Percentiles rank a stretch among this genome's conserved stretches.
phyloP scores from a whole-genome alignment of 2,329 filamentous ascomycete species.

The Trichoderma koningiopsis region DNA sequence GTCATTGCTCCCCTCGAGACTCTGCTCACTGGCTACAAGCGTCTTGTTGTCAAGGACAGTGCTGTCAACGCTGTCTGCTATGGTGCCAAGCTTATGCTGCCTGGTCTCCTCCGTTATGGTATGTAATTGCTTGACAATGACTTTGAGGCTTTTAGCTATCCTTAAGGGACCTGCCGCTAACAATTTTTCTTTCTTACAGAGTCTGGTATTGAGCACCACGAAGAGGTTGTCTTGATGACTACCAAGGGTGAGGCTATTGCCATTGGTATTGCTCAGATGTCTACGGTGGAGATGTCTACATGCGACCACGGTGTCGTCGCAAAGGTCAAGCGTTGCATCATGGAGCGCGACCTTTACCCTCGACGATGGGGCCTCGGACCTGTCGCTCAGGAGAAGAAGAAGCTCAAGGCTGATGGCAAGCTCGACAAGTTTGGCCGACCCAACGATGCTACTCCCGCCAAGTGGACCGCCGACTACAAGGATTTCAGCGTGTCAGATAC shows the following conservation, averaged over 20 bases:
- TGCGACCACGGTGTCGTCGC: constrained; percentile 98
- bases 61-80: constrained; percentile 95
- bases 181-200: constrained; percentile 52
- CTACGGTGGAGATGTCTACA: constrained; percentile 91
- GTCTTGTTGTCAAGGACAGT: constrained; percentile 87
- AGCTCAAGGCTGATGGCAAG: constrained; percentile 97
- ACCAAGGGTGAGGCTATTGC: constrained; percentile 99
- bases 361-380: constrained; percentile 95
- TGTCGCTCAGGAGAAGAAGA: constrained; percentile 96
- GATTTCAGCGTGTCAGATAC: constrained; percentile 70
- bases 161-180: constrained; percentile 30
- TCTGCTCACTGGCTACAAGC: constrained; percentile 90
- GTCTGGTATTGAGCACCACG: constrained; percentile 86
- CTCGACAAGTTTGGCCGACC: constrained; percentile 94
- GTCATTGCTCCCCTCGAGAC: constrained; percentile 94
- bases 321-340: constrained; percentile 99
- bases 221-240: constrained; percentile 97
- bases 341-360: constrained; percentile 98
- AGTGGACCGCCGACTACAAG: constrained; percentile 92
- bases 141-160: not conserved
- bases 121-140: constrained; percentile 39
- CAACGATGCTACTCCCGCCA: constrained; percentile 90
- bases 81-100: constrained; percentile 98
- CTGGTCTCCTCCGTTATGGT: constrained; percentile 90
- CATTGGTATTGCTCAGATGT: constrained; percentile 96